Base-by-base conservation (phyloP, 2,329 filamentous ascomycete genomes). In the Diaporthe sp. region DNA sequence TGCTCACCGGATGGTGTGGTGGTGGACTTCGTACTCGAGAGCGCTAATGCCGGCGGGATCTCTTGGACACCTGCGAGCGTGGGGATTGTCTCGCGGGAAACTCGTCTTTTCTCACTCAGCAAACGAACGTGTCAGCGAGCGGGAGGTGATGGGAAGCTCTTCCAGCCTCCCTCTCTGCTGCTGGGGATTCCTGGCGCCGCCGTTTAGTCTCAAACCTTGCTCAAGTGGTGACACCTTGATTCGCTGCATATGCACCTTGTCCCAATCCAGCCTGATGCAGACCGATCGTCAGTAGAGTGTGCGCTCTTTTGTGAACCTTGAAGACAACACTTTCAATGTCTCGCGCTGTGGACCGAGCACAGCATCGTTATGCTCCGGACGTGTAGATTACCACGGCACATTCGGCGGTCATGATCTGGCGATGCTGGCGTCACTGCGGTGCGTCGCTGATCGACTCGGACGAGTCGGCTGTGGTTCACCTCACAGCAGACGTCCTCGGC, bases 41-140 rank as follows among this genome's bases (percentile, higher is more conserved):
- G 58, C 70, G 70, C 70, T 73, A 73, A 73, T 73, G 70, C 70
- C 70, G 70, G 70, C 28, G 70, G 58, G 55, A 73, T 37, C 55
- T 72, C 55, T 34, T 65, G 58, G 59, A 28, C 46, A 70, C 46
- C 46, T 55, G 58, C 70, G 39, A 31, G 57, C 58, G 44, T 61
- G 58, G 58, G 70, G 46, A 62, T 53, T 59, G 46, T 31, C 44
- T 72, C 57, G 55, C 57, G 70, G 55, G 46, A 72, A 53, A 46
- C 62, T 68, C 44, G 62, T 68, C 46, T 68, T 31, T 15, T n/a
- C 22, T 49, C 61, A 12, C 42, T 65, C 31, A 22, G 19, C n/a
- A 39, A 17, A 34, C 28, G 28, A 51, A 17, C 31, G 59, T 62
- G 59, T 28, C n/a, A 44, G 59, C n/a, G 39, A n/a, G 25, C 7